Base-by-base conservation (phyloP, 495 filamentous ascomycete genomes). In the Aspergillus conjunctus region DNA sequence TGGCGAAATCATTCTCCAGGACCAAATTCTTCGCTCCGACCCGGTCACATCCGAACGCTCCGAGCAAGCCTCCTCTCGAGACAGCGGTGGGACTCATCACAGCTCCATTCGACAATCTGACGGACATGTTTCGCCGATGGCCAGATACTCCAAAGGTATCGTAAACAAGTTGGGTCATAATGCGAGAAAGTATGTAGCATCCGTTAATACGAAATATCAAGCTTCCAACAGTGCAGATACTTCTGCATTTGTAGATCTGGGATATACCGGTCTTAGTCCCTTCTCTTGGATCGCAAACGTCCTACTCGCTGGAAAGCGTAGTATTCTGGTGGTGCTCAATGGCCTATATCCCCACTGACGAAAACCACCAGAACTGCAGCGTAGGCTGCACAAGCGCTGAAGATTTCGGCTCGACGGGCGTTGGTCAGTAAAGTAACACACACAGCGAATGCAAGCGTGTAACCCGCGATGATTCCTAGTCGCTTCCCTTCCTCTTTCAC, bases 21-120 rank as follows among this genome's bases (percentile, higher is more conserved):
- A 88, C 84, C 17, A 89, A 89, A 74, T 73, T 79, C 45, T 85
- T 89, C 68, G 82, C 84, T 4, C 85, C 85, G 0, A 81, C 81
- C 0, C 79, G 79, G 21, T 80, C 77, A 22, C 83, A 88, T 54
- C 84, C 85, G 4, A 71, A 58, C 41, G 76, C 77, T 11, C 73
- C 73, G 0, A 53, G 70, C 26, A 76, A 70, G 51, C 72, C 72
- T 5, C 73, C 71, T 1, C 75, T 64, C 39, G 70, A 75, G 61
- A 75, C 71, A 0, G 71, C 51, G 5, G 48, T 67, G 7, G 71
- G 68, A 6, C 64, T 77, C 26, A 1, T 77, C 41, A 49, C 67
- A 15, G 74, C 71, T 1, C 74, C 73, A 3, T 66, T 77, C 17
- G 73, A 77, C 52, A 67, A 71, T 32, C 22, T 77, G 11, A 58